Conservation (phyloP, 192 early-diverging fungal species). For the Coemansia sp. region DNA sequence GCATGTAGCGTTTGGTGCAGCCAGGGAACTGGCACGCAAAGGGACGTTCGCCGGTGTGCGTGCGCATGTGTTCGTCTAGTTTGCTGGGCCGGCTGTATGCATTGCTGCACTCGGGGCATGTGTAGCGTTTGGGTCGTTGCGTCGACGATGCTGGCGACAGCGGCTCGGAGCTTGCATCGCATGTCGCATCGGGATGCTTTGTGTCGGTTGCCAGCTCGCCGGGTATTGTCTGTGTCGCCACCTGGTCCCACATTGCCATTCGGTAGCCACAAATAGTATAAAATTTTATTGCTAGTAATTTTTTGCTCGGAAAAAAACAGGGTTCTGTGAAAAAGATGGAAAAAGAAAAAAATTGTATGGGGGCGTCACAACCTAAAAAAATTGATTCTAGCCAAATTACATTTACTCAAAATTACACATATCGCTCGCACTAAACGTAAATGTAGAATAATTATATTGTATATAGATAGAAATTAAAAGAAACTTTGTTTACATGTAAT, state of each 20-base stretch:
- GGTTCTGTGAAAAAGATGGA: no score
- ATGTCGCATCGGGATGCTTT: not conserved
- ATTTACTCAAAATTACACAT: no score
- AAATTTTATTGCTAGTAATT: not conserved
- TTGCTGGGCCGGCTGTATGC: conserved; percentile 27
- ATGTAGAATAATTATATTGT: no score
- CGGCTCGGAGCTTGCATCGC: not conserved
- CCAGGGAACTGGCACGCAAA: conserved; percentile 66
- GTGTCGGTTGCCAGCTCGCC: conserved; percentile 8
- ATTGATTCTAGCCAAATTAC: no score
- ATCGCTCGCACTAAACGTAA: no score
- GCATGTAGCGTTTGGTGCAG: conserved; percentile 73
- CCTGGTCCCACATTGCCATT: not conserved
- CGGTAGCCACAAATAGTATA: not conserved
- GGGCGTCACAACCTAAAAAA: no score
- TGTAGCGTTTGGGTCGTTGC: not conserved
- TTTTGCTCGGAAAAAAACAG: no score
- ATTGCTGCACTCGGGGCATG: conserved; percentile 25
- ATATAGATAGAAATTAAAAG: no score
- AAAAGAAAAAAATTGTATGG: no score
- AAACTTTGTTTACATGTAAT: conserved; percentile 32
- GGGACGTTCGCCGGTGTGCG: conserved; percentile 74
- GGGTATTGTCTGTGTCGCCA: conserved; percentile 2
- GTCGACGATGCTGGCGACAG: not conserved
- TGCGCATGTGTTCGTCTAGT: conserved; percentile 61